These are phyloP conservation scores for Fennellomyces sp. DNA, from an alignment of 371 early-diverging fungal genomes.

Conservation along the genomic window DNA sequence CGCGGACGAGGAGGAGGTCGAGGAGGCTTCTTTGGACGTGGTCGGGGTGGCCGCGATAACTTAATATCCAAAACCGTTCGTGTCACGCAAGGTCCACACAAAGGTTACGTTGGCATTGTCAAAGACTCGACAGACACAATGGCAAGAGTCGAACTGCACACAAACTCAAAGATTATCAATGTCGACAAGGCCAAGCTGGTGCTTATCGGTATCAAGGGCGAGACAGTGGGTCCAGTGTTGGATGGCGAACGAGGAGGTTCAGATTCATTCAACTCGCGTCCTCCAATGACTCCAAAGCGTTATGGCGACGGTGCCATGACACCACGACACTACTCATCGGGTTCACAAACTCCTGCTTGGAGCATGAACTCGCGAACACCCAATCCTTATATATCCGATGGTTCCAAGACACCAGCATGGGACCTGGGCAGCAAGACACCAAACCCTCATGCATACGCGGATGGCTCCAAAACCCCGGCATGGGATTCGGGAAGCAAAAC, in stretches of 20 bases:
- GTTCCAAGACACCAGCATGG: constrained; percentile 76
- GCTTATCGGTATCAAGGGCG: constrained; percentile 54
- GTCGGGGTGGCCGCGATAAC: constrained; percentile 80
- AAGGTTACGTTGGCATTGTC: constrained; percentile 97
- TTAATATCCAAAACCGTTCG: constrained; percentile 88
- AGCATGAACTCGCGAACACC: constrained; percentile 73
- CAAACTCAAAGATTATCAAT: constrained; percentile 79
- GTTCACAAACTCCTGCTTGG: constrained; percentile 80
- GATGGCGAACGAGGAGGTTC: constrained; percentile 16
- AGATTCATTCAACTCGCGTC: constrained; percentile 4
- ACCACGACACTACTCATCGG: constrained; percentile 59
- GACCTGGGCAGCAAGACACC: constrained; percentile 66
- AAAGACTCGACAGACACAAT: constrained; percentile 82
- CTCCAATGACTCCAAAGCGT: constrained; percentile 38
- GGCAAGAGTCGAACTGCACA: constrained; percentile 95
- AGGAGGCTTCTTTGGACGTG: constrained; percentile 64
- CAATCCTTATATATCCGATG: constrained; percentile 64
- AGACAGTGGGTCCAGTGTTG: constrained; percentile 43
- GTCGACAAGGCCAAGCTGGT: constrained; percentile 78
- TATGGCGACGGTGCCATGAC: constrained; percentile 58
- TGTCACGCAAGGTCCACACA: constrained; percentile 92
- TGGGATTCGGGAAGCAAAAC: constrained; percentile 69
- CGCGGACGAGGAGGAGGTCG: constrained; percentile 61
- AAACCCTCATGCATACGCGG: constrained; percentile 47
- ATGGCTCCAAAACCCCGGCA: constrained; percentile 72